Evolutionary conservation across 2,329 filamentous ascomycete genomes (phyloP), one percentile per base, ranked within the genome.

Genomic region (Plenodomus biglobosus): DNA sequence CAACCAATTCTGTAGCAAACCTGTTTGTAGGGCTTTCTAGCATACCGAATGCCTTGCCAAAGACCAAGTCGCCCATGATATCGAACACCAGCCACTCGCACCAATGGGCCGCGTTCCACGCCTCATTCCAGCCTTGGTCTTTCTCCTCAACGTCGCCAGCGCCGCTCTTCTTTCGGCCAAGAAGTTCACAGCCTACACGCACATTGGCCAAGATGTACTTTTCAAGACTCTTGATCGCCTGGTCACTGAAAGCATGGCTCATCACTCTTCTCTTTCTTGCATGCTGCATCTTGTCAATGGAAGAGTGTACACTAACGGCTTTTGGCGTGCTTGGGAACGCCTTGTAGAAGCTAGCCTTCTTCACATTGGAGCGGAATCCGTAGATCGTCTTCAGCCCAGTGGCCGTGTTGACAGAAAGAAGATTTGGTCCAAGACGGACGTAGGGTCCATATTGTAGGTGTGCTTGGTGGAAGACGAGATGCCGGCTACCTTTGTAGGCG

Each of bases 351-450:
- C 73, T 66, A 1, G 75, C 73, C 53, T 80, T 81, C 32, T 73
- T 71, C 13, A 79, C 74, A 53, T 79, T 78, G 37, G 73, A 66
- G 20, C 73, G 69, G 66, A 73, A 73, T 24, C 75, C 71, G 56
- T 81, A 80, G 60, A 81, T 79, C 8, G 75, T 71, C 49, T 77
- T 76, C 16, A 79, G 59, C 0, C 73, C 75, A 21, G 60, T 79
- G 52, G 80, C 81, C 45, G 84, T 85, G 77, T 94, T 92, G 75
- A 95, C 83, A 1, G 85, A 89, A 36, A 95, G 75, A 51, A 82
- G 83, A 70, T 90, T 90, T 38, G 90, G 90, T 0, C 87, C 87
- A 56, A 87, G 88, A 21, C 90, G 87, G n/a, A 92, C 86, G 42
- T 84, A 70, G n/a, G 55, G 53, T 1, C 87, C 88, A 62, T 95